Evolutionary conservation across 1,284 basidiomycete species (phyloP), one percentile per base, ranked within the genome.

Genomic region (Puccinia polysora): DNA sequence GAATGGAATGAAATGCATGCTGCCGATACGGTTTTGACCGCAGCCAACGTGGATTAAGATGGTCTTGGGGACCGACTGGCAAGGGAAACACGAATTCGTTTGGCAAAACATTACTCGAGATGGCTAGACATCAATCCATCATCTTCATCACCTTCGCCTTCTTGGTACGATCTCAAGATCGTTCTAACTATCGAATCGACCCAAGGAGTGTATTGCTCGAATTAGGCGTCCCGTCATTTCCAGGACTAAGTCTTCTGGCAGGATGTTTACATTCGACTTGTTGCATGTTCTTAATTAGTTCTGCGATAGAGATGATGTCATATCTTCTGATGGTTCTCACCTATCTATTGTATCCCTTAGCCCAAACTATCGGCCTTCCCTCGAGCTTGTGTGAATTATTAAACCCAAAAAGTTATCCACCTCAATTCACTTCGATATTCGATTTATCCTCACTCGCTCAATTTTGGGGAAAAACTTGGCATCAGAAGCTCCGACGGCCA

Each of bases 391-490:
- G 10, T 20, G 55, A 43, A 2, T 47, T 50, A 2, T n/a, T 36
- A 30, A 60, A 70, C 18, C 49, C 49, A 2, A 30, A 28, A 4
- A 30, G 25, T 38, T 65, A 53, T 15, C 64, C 45, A 7, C 14
- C 67, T 20, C 47, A 43, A 36, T 60, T 60, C 47, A 25, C 28
- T 32, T 36, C 55, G 3, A 18, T 65, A 18, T 52, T 53, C 1
- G 64, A 65, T 30, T n/a, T 52, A 20, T 50, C 52, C 10, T 68
- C 65, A n/a, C 23, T 68, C 3, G 53, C 50, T 12, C 53, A 56
- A 20, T 68, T 68, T n/a, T 68, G 53, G 65, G 53, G 52, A 14
- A 68, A 68, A 28, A 30, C 50, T 8, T 68, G 65, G 65, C 65
- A 68, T 40, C 65, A 68, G n/a, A 20, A 43, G 15, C 47, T 68